phyloP scores from a whole-genome alignment of 257 asterid species.

The Pogostemon cablin region DNA sequence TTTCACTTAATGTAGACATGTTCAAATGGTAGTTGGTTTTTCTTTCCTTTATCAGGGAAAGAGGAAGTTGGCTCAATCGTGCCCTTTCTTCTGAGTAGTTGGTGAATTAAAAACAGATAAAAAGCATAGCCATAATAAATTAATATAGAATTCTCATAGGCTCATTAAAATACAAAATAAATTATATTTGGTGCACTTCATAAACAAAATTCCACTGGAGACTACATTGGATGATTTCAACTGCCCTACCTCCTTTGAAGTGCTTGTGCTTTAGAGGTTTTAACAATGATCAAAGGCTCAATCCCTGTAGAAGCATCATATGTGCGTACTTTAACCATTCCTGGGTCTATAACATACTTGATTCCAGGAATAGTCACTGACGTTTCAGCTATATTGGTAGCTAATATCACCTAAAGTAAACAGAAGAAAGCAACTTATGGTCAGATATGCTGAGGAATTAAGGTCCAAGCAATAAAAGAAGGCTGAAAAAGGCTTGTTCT shows the following conservation, averaged over 20 bases:
- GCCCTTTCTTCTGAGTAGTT: slow-evolving; percentile 8
- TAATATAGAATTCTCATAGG: background rate
- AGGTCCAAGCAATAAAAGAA: slow-evolving; percentile 24
- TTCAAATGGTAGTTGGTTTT: slow-evolving; percentile 13
- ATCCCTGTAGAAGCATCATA: slow-evolving; percentile 82
- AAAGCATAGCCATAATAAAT: background rate
- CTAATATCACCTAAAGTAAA: slow-evolving; percentile 72
- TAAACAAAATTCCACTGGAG: background rate
- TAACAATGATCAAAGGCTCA: slow-evolving; percentile 84
- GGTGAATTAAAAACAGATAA: slow-evolving; percentile 10
- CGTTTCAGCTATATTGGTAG: slow-evolving; percentile 98
- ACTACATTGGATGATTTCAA: slow-evolving; percentile 22
- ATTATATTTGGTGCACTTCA: background rate
- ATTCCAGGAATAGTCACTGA: slow-evolving; percentile 99
- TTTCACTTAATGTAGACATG: slow-evolving; percentile 16
- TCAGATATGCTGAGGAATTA: slow-evolving; percentile 25
- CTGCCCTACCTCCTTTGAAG: slow-evolving; percentile 82
- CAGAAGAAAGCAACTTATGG: slow-evolving; percentile 31
- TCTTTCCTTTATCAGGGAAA: slow-evolving; percentile 4
- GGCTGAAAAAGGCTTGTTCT: slow-evolving; percentile 21
- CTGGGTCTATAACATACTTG: slow-evolving; percentile 96
- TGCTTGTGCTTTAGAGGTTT: slow-evolving; percentile 97
- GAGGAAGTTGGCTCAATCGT: background rate
- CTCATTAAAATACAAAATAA: background rate
- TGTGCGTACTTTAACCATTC: slow-evolving; percentile 92